Evolutionary conservation across 139 green algal genomes (phyloP), one percentile per base, ranked within the genome.

Genomic region (Chlamydomonas applanata): DNA sequence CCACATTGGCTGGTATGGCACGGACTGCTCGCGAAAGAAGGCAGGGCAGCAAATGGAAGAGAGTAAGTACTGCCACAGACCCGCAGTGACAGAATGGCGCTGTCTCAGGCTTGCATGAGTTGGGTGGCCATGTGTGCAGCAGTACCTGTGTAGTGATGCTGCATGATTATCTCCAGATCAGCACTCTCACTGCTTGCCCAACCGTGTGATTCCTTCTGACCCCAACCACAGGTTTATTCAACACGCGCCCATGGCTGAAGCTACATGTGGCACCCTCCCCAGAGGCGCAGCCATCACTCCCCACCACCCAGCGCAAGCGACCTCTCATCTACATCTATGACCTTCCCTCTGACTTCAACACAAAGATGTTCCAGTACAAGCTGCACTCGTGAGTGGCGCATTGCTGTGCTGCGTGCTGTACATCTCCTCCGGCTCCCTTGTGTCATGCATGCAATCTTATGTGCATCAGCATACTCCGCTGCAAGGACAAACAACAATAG

Each of bases 301-400:
- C 29, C 16, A 52, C 67, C 19, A n/a, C 36, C 16, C 27, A 29
- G 20, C 64, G 53, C 40, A 65, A 56, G 49, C 82, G 84, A 24
- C 84, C 84, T 22, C 68, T 86, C n/a, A 88, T 89, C 67, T 89
- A 86, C 49, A 45, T 89, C 1, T 89, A 89, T 61, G 82, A 89
- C 69, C 73, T 89, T 75, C 72, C 75, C 19, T 46, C 83, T 1
- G 72, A 77, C 56, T 89, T 79, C 76, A 85, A 80, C 59, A 76
- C 63, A 52, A 54, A 67, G 0, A 77, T 89, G 79, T 40, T 79
- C 9, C 80, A 89, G 64, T 84, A 83, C 56, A 69, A 62, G 46
- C 5, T 73, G 1, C 24, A 32, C 17, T 61, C 27, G 70, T 63
- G 25, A 46, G 68, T 60, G 46, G 29, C 4, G 13, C n/a, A 27